Evolutionary conservation across 1,284 basidiomycete genomes (phyloP), one percentile per base, ranked within the genome.

Genomic region (Vanrija sp.): DNA sequence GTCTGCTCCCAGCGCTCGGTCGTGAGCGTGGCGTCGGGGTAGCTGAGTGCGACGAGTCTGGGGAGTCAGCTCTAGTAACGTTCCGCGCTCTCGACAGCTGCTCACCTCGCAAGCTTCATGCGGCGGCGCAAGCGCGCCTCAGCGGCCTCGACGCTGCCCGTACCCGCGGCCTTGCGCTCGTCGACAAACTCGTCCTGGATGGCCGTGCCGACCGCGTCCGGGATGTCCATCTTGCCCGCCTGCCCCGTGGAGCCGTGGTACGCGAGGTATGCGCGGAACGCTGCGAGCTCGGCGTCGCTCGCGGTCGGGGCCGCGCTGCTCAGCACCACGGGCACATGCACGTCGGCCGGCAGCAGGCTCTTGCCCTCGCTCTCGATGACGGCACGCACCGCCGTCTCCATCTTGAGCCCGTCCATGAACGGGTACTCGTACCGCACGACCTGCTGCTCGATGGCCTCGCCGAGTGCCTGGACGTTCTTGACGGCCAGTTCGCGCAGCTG

Each of bases 341-440:
- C 47, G 51, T 72, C 68, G 46, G 71, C 71, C 15, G 73, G 73
- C 12, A 75, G 49, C 37, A 76, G 49, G 43, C 62, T 69, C 56
- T 69, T 72, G n/a, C 67, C 72, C 49, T 75, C 68, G 36, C 68
- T 67, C 25, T 71, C 54, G 9, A 76, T 62, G 1, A 69, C 46
- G 6, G 63, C 54, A 41, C 65, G 59, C 1, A 73, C 53, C 22
- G 66, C 64, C 39, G 64, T 66, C 23, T 71, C 67, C 67, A 76
- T 75, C 55, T 69, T 69, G 41, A 75, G 60, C 5, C 63, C 65
- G 44, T 73, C 69, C 60, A 72, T 72, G 53, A 63, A 76, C 3
- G 75, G 75, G 49, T 74, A 76, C 47, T 71, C 68, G 60, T 75
- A 76, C 24, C 59, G 51, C 18, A 76, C 51, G 20, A 49, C 59